Base-by-base conservation (phyloP, 225 moss, liverwort and hornwort species). In the Pseudoscleropodium purum region DNA sequence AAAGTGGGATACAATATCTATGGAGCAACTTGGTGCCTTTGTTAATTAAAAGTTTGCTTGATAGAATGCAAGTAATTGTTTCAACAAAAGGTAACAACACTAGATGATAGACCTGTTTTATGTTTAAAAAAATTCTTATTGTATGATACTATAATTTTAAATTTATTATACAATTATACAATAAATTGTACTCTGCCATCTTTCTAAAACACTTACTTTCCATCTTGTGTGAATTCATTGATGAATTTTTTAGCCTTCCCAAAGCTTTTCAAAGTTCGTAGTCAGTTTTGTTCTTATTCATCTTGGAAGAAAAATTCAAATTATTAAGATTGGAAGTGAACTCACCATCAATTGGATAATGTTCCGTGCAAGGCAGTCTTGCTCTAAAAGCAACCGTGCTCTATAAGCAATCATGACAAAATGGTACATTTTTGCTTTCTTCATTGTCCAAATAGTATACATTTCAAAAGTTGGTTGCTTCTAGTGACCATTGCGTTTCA, bases 1-100 rank as follows among this genome's bases (percentile, higher is more conserved):
- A 68, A 2, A 1, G 20, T 7, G 4, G 7, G 1, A 20, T 20
- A 23, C 7, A 4, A 12, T 68, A 37, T 68, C 13, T n/a, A 2
- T 39, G 7, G 0, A 39, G 2, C 39, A 69, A 24, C 8, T 39
- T 2, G 1, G 13, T 4, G n/a, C 7, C 24, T 24, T 39, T 14
- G 24, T 39, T 14, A 69, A 4, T 24, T 13, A 69, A 4, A 69
- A 69, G 7, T 23, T 21, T 37, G 37, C 13, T 5, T 24, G 1
- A n/a, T 2, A 69, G 2, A 69, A 69, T 69, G 39, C 24, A 69
- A 69, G 8, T 5, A n/a, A 6, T 69, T n/a, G 13, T 24, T 39
- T 24, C 24, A 39, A 14, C 4, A 23, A 24, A 69, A 39, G 7
- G 13, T 24, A 23, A 23, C 13, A 69, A n/a, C 3, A 24, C 13